phyloP scores from a whole-genome alignment of 2,329 filamentous ascomycete genomes.

The Nothophaeocryptopus gaeumannii region DNA sequence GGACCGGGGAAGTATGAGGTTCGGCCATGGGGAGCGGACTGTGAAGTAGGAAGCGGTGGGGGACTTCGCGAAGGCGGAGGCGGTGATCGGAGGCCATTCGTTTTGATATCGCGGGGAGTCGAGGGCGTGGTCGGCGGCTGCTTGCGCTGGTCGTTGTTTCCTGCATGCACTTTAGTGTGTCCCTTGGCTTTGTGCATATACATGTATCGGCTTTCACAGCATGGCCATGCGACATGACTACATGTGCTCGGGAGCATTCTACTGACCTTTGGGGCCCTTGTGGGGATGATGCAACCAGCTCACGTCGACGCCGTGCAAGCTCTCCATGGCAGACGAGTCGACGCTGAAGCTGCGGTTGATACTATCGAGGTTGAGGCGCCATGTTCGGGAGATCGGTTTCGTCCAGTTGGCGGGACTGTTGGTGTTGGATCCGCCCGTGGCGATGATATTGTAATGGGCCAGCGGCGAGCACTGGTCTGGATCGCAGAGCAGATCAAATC shows the following conservation, averaged over 20 bases:
- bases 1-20: conserved; percentile 20
- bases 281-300: conserved; percentile 22
- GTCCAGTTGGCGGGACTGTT: no score
- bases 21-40: background rate
- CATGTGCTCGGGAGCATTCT: background rate
- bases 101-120: conserved; percentile 7
- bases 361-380: conserved; percentile 15
- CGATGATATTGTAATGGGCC: no score
- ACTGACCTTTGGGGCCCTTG: conserved; percentile 19
- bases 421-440: no score
- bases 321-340: conserved; percentile 21
- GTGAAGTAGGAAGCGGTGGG: background rate
- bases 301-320: conserved; percentile 25
- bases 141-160: conserved; percentile 2
- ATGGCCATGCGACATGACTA: no score
- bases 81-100: background rate
- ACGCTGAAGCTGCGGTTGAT: conserved; percentile 16
- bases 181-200: background rate
- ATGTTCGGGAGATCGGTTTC: conserved; percentile 10
- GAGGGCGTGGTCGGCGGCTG: conserved; percentile 8
- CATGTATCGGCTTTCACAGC: background rate
- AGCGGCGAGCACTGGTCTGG: no score
- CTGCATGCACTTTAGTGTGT: background rate
- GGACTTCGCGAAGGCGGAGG: no score
- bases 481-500: no score